Conservation (phyloP, 192 early-diverging fungal species). For the Diversispora eburnea region DNA sequence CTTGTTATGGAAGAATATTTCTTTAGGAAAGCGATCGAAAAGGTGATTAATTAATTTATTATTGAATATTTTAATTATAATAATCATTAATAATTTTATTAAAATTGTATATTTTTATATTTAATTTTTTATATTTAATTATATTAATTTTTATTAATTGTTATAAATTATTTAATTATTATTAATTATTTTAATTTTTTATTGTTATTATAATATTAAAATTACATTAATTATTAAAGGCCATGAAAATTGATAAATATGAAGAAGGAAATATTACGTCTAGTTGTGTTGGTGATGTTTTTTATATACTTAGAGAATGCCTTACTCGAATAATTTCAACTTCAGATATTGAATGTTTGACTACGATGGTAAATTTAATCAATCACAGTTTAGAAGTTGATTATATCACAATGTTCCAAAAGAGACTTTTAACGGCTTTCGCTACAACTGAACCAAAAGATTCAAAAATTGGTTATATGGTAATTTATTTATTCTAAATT, state of each 20-base stretch:
- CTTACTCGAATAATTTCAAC: conserved; percentile 72
- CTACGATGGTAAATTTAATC: conserved; percentile 65
- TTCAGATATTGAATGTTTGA: conserved; percentile 62
- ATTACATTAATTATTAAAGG: conserved; percentile 34
- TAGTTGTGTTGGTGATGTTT: conserved; percentile 87
- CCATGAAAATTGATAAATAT: conserved; percentile 64
- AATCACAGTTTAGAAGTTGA: conserved; percentile 65
- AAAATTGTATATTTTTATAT: too few species aligned
- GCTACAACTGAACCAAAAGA: conserved; percentile 53
- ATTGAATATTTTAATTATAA: too few species aligned
- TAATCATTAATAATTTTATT: too few species aligned
- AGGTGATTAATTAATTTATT: conserved; percentile 41
- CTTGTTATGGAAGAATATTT: conserved; percentile 74
- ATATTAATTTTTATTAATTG: neutral
- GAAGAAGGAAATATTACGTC: conserved; percentile 48
- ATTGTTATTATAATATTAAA: neutral
- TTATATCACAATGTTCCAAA: conserved; percentile 63
- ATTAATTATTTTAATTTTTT: neutral
- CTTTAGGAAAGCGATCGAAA: conserved; percentile 67
- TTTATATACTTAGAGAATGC: conserved; percentile 82
- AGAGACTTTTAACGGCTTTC: conserved; percentile 52
- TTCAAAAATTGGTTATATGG: conserved; percentile 62
- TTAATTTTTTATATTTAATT: too few species aligned
- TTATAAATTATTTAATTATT: neutral
- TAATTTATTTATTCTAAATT: conserved; percentile 30